These are phyloP conservation scores for Quercus lobata DNA, from an alignment of 331 rosid species.

Conservation along the genomic window DNA sequence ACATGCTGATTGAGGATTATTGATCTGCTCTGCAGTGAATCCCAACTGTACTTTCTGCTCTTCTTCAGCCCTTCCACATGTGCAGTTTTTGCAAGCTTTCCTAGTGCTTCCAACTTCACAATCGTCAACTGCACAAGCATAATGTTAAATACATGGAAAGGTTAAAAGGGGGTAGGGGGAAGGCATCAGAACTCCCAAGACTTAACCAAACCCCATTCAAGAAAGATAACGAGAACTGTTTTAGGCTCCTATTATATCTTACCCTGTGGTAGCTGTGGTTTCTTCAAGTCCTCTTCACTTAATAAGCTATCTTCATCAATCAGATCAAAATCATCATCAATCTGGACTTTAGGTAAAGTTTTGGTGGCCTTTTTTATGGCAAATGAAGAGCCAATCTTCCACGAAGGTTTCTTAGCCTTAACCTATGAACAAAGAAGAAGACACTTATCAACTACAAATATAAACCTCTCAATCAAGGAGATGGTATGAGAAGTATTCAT, in stretches of 20 bases:
- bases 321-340: slow-evolving; percentile 77
- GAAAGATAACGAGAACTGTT: slow-evolving; percentile 6
- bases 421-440: slow-evolving; percentile 39
- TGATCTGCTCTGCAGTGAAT: slow-evolving; percentile 62
- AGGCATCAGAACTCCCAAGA: slow-evolving; percentile 3
- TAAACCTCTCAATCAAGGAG: neutral
- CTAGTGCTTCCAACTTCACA: slow-evolving; percentile 84
- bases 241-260: neutral
- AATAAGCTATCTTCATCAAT: slow-evolving; percentile 90
- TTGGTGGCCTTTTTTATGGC: slow-evolving; percentile 61
- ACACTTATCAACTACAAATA: neutral
- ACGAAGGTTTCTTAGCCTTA: slow-evolving; percentile 77
- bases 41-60: slow-evolving; percentile 78
- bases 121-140: slow-evolving; percentile 51
- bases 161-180: neutral
- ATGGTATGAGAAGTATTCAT: neutral
- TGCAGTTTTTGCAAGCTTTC: slow-evolving; percentile 95
- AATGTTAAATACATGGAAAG: neutral
- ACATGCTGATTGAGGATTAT: slow-evolving; percentile 89
- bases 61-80: slow-evolving; percentile 90
- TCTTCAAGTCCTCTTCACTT: slow-evolving; percentile 83
- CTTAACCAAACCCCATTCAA: neutral
- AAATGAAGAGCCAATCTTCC: slow-evolving; percentile 96
- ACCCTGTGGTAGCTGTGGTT: slow-evolving; percentile 65
- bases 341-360: slow-evolving; percentile 51